Evolutionary conservation across 2,329 filamentous ascomycete species (phyloP), one percentile per base, ranked within the genome.

Genomic region (Colletotrichum sp.): DNA sequence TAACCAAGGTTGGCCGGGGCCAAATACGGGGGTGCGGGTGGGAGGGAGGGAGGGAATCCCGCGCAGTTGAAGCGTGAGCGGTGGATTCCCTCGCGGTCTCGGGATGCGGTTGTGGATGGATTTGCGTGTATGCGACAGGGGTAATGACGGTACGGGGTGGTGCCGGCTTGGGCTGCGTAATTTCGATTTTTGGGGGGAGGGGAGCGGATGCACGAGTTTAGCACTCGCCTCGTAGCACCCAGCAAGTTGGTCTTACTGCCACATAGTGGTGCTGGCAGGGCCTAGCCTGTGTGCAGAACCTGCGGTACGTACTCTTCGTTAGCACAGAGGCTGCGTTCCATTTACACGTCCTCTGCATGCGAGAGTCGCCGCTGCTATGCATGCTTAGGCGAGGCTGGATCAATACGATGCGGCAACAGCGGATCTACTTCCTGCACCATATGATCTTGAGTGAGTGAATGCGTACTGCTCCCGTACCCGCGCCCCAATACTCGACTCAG

Each of bases 141-240:
- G 69, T 72, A 67, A 24, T n/a, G 34, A 67, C 55, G 61, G 72
- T 63, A 71, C 48, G 72, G 48, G 60, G 67, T 72, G 72, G 67
- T 67, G 68, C 61, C 48, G 67, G 34, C 16, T 39, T 52, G 55
- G 67, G 67, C 72, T 71, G 72, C 69, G 71, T 72, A 75, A 75
- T 75, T 75, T 75, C 67, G 30, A 30, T 59, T 18, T 63, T n/a
- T 71, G 66, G 57, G 26, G 43, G 34, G 28, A 28, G 36, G 36
- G n/a, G 48, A 34, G 48, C 36, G 43, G 36, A 30, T 64, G 48
- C 24, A 60, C 55, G 26, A 48, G 36, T 66, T 64, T 52, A 52
- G 43, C 43, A 52, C 43, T 52, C n/a, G 43, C 43, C 43, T 52
- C n/a, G 43, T 72, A 43, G 26, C 39, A 21, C 52, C 32, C 63